Conservation (phyloP, 257 asterid species). For the Gynochthodes officinalis region DNA sequence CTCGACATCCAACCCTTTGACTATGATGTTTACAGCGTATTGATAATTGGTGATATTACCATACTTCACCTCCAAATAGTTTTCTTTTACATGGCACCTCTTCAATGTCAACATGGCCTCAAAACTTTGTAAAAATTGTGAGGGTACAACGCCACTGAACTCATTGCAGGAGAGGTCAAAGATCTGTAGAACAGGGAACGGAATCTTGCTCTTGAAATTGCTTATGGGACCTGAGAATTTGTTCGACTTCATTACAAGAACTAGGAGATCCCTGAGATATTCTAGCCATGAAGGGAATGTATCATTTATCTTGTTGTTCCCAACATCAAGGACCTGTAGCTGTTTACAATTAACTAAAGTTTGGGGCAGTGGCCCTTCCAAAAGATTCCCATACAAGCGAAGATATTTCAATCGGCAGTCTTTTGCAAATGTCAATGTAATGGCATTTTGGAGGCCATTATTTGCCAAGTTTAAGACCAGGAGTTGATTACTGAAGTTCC, state of each 20-base stretch:
- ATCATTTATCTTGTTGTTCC: conserved; percentile 10
- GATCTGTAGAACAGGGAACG: background rate
- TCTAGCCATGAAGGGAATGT: conserved; percentile 4
- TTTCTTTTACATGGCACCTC: background rate
- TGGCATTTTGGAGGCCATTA: background rate
- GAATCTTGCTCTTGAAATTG: background rate
- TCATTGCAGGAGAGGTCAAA: conserved; percentile 2
- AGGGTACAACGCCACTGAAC: conserved; percentile 8
- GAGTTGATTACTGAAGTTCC: background rate
- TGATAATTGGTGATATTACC: background rate
- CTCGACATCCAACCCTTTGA: background rate
- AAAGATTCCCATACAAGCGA: background rate
- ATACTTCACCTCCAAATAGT: background rate
- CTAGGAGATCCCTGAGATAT: background rate
- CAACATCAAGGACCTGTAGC: conserved; percentile 37
- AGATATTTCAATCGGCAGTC: background rate
- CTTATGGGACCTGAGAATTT: conserved; percentile 1
- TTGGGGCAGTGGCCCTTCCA: conserved; percentile 13
- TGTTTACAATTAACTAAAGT: conserved; percentile 31
- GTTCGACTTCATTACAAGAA: conserved; percentile 13
- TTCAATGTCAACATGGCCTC: background rate
- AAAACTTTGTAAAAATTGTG: background rate
- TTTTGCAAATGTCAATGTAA: background rate
- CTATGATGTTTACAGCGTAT: background rate
- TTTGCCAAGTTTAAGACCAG: background rate